Percentiles rank a stretch among this genome's conserved stretches.
These are phyloP conservation scores for Chlamydomonas sp. DNA, from an alignment of 139 green algal genomes.

Conservation along the genomic window DNA sequence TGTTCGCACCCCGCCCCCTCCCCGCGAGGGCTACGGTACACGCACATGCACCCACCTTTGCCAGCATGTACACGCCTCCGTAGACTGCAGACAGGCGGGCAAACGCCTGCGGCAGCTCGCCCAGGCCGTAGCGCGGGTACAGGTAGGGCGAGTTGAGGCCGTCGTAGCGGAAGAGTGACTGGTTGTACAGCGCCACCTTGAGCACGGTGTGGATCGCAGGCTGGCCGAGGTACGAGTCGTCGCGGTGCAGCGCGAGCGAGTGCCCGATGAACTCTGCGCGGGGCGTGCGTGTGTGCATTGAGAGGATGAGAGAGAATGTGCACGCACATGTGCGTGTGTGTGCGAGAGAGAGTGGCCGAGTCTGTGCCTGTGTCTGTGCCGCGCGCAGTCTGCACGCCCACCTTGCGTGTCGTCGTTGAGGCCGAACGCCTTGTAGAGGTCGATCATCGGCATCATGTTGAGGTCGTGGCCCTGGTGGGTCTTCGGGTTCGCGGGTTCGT, in stretches of 20 bases:
- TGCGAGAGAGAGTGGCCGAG: no score
- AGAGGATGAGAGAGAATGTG: no score
- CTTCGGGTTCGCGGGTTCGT: slow-evolving; percentile 64
- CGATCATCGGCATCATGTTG: slow-evolving; percentile 71
- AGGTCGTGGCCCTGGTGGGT: slow-evolving; percentile 87
- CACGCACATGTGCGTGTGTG: no score
- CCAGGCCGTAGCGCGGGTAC: slow-evolving; percentile 96
- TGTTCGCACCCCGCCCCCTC: no score
- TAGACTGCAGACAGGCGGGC: slow-evolving; percentile 92
- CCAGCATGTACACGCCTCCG: slow-evolving; percentile 98
- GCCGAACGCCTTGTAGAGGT: slow-evolving; percentile 62
- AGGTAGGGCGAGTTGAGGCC: slow-evolving; percentile 89
- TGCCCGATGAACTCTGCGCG: slow-evolving; percentile 92
- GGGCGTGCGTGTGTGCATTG: no score
- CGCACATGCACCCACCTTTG: no score
- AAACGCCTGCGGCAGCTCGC: slow-evolving; percentile 95
- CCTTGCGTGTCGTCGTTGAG: slow-evolving; percentile 16
- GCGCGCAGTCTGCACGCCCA: slow-evolving; percentile 26
- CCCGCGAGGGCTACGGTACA: no score
- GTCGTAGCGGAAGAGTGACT: slow-evolving; percentile 87
- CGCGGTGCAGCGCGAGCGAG: slow-evolving; percentile 25
- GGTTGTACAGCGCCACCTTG: slow-evolving; percentile 95
- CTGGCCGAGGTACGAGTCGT: slow-evolving; percentile 29
- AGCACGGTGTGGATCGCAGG: slow-evolving; percentile 74
- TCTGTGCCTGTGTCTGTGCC: no score